Evolutionary conservation across 176 grass and related monocot genomes (phyloP).

Genomic region (Oryza coarctata): DNA sequence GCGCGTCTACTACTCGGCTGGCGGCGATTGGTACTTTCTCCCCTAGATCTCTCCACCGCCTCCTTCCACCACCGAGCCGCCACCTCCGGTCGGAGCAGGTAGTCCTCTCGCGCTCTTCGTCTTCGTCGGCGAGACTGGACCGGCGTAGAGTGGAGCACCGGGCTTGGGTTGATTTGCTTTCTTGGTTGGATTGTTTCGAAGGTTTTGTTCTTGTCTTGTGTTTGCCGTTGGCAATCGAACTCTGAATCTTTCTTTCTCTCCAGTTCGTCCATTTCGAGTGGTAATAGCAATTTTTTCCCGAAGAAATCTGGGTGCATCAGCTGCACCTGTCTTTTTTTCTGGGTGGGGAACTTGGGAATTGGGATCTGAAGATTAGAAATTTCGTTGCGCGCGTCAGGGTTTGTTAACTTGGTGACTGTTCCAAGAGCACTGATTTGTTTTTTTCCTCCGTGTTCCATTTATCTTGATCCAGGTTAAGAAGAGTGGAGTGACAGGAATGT

Average conservation of each 20-base stretch:
- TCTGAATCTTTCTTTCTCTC: not conserved
- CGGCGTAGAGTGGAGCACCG: not conserved
- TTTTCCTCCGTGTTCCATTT: not conserved
- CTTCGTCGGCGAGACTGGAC: not conserved
- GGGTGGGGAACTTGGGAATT: not conserved
- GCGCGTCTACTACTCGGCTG: not conserved
- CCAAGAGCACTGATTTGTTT: not conserved
- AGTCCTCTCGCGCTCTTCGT: not conserved
- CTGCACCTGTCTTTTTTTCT: not conserved
- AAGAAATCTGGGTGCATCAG: not conserved
- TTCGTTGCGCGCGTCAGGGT: too few species aligned
- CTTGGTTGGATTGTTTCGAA: not conserved
- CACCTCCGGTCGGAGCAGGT: not conserved
- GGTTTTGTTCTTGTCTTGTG: not conserved
- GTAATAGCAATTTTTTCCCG: not conserved
- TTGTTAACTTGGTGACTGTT: not conserved
- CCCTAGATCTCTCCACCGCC: too few species aligned
- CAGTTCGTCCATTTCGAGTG: not conserved
- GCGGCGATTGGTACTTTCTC: not conserved
- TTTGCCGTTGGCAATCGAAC: not conserved
- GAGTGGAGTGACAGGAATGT: not conserved
- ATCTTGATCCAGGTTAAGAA: slow-evolving; percentile 4
- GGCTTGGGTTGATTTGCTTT: not conserved
- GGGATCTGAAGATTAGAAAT: not conserved
- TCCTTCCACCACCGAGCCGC: not conserved